Conservation (phyloP, 257 asterid genomes). For the Eustoma russellianum region DNA sequence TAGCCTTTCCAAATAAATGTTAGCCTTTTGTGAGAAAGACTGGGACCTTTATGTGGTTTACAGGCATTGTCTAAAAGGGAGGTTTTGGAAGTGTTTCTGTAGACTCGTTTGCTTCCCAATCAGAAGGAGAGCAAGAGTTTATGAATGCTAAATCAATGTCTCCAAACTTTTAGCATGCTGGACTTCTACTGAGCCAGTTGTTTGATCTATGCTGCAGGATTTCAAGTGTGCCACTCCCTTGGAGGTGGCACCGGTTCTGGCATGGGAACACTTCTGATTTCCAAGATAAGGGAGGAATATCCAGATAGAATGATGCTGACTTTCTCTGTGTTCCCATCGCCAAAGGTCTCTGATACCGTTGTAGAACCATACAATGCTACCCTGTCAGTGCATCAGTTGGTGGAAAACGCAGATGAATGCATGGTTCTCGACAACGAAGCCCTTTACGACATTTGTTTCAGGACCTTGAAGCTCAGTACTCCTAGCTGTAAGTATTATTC, state of each 20-base stretch:
- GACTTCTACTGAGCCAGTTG: no score
- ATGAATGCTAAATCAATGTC: no score
- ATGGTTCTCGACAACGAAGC: constrained; percentile 95
- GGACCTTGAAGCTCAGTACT: constrained; percentile 88
- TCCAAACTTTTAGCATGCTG: no score
- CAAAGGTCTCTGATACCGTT: constrained; percentile 84
- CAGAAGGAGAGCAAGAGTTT: no score
- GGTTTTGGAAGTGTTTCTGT: no score
- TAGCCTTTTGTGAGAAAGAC: no score
- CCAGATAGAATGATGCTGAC: constrained; percentile 97
- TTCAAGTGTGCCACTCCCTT: constrained; percentile 89
- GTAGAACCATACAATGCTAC: constrained; percentile 89
- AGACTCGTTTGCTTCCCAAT: no score
- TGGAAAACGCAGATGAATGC: constrained; percentile 90
- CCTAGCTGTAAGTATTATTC: constrained; percentile 65
- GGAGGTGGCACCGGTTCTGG: constrained; percentile 97
- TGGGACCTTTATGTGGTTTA: no score
- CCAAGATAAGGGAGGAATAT: constrained; percentile 87
- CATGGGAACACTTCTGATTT: constrained; percentile 88
- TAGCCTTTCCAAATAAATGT: no score
- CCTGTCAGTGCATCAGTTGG: constrained; percentile 83
- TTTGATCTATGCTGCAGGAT: constrained; percentile 37
- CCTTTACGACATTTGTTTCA: constrained; percentile 79
- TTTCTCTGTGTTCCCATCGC: constrained; percentile 89
- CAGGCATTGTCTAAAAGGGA: no score